Evolutionary conservation across 306 rosid genomes (phyloP), one percentile per base, ranked within the genome.

Genomic region (Gynostemma pentaphyllum): DNA sequence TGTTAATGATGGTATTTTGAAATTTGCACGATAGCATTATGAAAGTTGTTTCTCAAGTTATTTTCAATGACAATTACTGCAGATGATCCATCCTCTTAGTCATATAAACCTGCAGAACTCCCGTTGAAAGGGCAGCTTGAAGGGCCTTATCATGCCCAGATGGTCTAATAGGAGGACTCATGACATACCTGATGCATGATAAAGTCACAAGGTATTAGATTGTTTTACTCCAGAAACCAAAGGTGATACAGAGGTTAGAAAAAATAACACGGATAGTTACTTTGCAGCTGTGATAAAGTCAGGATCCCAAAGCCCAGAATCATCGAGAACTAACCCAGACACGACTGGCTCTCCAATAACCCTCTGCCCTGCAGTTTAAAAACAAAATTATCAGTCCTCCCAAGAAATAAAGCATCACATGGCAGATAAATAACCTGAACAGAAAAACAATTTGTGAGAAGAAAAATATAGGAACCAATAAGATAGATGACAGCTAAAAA

Each of bases 111-210:
- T 91, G 97, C 66, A 91, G 65, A 83, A 75, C 45, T 77, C 97
- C 97, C 5, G 62, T 71, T 26, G 95, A 82, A 79, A 91, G 95
- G 48, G 96, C 95, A 51, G 87, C 95, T 76, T 87, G 96, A 72
- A 91, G 97, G 70, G 96, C 91, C 84, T 82, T 87, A 70, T 77
- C 82, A 60, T 91, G 97, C 66, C 96, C 96, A 36, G 70, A 68
- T 21, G 72, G 79, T 75, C 97, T 85, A 49, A 91, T 85, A 41
- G 97, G 96, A 59, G 97, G 97, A 67, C 97, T 91, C 96, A 91
- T 91, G 45, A 91, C 96, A 80, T 76, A 87, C 95, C 97, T 91
- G 79, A 85, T 67, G 70, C 68, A 70, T 29, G 68, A 76, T 52
- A 59, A 2, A 8, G 3, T 36, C 30, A 27, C 1, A 16, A 68